A percentile compares a stretch with the other conserved stretches of the same genome.
phyloP scores from a whole-genome alignment of 805 yeast genomes.

The Pichia cephalocereana region DNA sequence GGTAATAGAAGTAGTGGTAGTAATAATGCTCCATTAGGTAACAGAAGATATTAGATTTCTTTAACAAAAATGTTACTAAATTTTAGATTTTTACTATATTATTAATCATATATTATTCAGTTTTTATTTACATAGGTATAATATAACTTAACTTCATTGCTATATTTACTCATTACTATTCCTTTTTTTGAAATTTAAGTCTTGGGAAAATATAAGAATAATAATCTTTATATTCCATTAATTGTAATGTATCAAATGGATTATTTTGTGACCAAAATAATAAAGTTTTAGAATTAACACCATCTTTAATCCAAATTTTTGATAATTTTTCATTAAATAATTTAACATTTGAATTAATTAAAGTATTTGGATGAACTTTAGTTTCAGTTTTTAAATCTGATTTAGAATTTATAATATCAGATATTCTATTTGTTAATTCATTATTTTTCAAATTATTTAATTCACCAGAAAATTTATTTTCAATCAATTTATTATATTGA shows the following conservation, averaged over 20 bases:
- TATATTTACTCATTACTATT: background rate
- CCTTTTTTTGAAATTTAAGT: background rate
- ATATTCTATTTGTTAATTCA: slow-evolving; percentile 7
- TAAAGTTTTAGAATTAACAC: slow-evolving; percentile 3
- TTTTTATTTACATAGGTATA: too few species aligned
- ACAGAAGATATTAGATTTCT: slow-evolving; percentile 27
- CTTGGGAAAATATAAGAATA: slow-evolving; percentile 10
- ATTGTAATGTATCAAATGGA: slow-evolving; percentile 12
- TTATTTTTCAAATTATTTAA: background rate
- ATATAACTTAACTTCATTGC: background rate
- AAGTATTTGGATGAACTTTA: background rate
- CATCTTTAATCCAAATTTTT: background rate
- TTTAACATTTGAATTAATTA: background rate
- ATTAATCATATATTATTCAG: too few species aligned
- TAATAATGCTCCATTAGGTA: slow-evolving; percentile 39
- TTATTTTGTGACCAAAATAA: slow-evolving; percentile 9
- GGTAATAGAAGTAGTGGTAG: slow-evolving; percentile 32
- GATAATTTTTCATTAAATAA: background rate
- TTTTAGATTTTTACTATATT: too few species aligned
- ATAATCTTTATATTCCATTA: slow-evolving; percentile 11
- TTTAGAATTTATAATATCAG: slow-evolving; percentile 6
- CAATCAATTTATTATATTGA: slow-evolving; percentile 2
- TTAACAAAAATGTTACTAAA: too few species aligned
- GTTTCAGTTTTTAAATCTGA: background rate
- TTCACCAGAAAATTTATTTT: background rate